Evolutionary conservation across 805 yeast species (phyloP).

Genomic region (Barnettozyma populi): DNA sequence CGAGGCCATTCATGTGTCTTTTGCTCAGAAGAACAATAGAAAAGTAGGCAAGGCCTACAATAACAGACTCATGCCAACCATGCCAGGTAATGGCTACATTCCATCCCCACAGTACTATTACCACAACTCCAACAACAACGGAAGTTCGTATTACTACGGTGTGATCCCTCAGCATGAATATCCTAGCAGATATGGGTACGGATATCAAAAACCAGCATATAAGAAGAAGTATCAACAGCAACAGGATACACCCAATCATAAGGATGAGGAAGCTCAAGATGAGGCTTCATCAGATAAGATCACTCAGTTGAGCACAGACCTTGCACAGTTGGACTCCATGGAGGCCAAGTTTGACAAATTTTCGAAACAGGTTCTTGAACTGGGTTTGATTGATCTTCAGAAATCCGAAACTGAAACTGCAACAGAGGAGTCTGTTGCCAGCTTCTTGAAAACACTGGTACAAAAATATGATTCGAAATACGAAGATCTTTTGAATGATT

Average conservation of each 20-base stretch:
- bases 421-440: neutral
- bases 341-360: constrained; percentile 4
- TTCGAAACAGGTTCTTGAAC: constrained; percentile 4
- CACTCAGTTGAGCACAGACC: neutral
- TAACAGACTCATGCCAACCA: neutral
- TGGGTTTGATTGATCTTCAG: constrained; percentile 1
- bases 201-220: neutral
- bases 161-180: neutral
- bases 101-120: constrained; percentile 1
- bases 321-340: neutral
- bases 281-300: neutral
- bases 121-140: neutral
- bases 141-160: neutral
- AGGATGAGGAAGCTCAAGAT: neutral
- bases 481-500: constrained; percentile 7
- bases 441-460: constrained; percentile 1
- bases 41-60: constrained; percentile 22
- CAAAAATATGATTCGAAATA: constrained; percentile 3
- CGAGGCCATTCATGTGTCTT: constrained; percentile 54
- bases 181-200: neutral
- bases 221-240: constrained; percentile 1
- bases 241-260: neutral
- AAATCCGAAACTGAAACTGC: neutral
- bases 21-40: constrained; percentile 69
- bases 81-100: neutral